These are phyloP conservation scores for Microthyrium microscopicum DNA, from an alignment of 2,329 filamentous ascomycete genomes.

Conservation along the genomic window DNA sequence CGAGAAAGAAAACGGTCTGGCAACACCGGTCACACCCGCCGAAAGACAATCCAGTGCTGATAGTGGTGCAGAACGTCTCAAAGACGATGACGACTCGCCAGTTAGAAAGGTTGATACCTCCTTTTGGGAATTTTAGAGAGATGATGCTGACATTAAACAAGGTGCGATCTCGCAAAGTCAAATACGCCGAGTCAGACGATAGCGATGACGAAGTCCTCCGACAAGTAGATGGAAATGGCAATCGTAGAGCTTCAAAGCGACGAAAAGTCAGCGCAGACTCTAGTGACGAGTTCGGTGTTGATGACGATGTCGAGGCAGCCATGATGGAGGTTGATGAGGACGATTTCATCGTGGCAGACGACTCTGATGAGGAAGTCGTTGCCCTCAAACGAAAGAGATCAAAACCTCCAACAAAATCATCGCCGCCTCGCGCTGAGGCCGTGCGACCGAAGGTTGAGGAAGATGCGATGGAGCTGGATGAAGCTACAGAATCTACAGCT, in stretches of 20 bases:
- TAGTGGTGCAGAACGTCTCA: conserved; percentile 15
- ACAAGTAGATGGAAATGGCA: conserved; percentile 29
- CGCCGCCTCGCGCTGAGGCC: conserved; percentile 29
- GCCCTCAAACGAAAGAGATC: conserved; percentile 56
- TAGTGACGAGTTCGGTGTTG: conserved; percentile 48
- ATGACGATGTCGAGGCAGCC: conserved; percentile 38
- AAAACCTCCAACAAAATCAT: conserved; percentile 30
- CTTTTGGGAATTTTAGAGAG: neutral
- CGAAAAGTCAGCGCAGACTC: conserved; percentile 47
- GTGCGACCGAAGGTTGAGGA: conserved; percentile 24
- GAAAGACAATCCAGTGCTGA: conserved; percentile 15
- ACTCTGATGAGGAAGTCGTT: conserved; percentile 54
- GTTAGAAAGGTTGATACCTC: conserved; percentile 49
- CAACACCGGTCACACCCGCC: conserved; percentile 22
- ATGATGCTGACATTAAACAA: conserved; percentile 10
- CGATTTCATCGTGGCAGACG: conserved; percentile 77
- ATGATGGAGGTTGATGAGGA: conserved; percentile 50
- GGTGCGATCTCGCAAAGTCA: conserved; percentile 5
- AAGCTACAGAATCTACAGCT: conserved; percentile 50
- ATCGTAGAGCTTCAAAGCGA: conserved; percentile 35
- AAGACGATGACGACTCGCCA: conserved; percentile 25
- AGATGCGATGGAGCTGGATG: conserved; percentile 34
- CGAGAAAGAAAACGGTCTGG: conserved; percentile 36
- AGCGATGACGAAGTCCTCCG: conserved; percentile 51
- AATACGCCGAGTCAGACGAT: conserved; percentile 71